Conservation (phyloP, 1,139 yeast genomes). For the Pneumocystis oryctolagi region DNA sequence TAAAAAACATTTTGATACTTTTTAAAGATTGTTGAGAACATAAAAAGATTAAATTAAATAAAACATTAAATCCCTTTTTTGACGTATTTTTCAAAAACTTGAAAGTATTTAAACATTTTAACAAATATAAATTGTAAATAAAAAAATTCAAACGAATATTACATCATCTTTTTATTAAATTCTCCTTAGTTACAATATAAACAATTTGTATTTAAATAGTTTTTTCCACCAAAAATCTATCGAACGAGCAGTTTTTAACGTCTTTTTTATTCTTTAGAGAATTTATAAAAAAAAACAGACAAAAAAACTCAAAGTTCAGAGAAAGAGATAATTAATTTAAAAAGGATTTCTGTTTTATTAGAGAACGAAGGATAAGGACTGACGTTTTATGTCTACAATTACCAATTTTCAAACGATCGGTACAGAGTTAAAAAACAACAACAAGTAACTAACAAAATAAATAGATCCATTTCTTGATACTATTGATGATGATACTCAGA, state of each 20-base stretch:
- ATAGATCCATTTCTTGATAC: slow-evolving; percentile 98
- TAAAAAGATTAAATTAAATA: no score
- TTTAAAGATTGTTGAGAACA: no score
- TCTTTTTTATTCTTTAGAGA: neutral
- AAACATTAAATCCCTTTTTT: no score
- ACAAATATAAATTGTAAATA: no score
- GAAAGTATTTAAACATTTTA: neutral
- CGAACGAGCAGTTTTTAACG: neutral
- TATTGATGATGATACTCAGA: slow-evolving; percentile 97
- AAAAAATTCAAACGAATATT: no score
- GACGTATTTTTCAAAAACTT: no score
- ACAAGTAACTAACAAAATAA: neutral
- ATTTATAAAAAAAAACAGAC: neutral
- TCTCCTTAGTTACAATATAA: neutral
- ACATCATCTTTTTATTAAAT: no score
- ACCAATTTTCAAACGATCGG: slow-evolving; percentile 81
- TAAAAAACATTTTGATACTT: no score
- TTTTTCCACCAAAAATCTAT: neutral
- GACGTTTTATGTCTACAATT: slow-evolving; percentile 1
- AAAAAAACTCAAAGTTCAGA: neutral
- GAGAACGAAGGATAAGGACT: neutral
- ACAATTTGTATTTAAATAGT: neutral
- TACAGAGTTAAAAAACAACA: slow-evolving; percentile 25
- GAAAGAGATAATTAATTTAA: neutral
- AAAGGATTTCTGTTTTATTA: neutral